phyloP scores from a whole-genome alignment of 345 rosid species.

The Laguncularia racemosa region DNA sequence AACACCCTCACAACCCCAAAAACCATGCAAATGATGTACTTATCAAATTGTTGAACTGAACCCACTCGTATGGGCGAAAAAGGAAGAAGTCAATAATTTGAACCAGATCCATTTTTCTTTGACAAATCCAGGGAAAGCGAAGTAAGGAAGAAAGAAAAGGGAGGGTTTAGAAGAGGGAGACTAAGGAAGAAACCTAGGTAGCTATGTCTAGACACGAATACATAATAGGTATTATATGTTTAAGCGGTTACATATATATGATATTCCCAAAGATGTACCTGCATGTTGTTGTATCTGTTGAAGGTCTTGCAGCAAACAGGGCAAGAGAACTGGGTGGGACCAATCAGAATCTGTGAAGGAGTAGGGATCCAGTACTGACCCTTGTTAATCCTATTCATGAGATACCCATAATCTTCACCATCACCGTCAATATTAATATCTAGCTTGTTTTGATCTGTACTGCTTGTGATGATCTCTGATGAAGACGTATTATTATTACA shows the following conservation, averaged over 20 bases:
- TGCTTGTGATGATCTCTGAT: constrained; percentile 17
- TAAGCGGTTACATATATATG: neutral
- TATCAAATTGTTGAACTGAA: neutral
- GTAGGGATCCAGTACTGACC: constrained; percentile 99
- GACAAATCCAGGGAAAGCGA: too few relatives aligned
- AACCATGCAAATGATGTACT: constrained; percentile 2
- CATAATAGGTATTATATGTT: neutral
- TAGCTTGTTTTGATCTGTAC: neutral
- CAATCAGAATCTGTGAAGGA: constrained; percentile 94
- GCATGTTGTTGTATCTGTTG: constrained; percentile 98
- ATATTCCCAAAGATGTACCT: constrained; percentile 29
- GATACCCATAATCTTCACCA: constrained; percentile 44
- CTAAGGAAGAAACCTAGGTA: too few relatives aligned
- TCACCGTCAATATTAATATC: constrained; percentile 15
- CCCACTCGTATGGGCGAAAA: neutral
- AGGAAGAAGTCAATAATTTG: too few relatives aligned
- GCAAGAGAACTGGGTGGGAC: constrained; percentile 97
- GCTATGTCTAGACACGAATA: too few relatives aligned
- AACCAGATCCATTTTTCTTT: too few relatives aligned
- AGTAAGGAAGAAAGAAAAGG: too few relatives aligned
- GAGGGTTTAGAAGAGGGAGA: too few relatives aligned
- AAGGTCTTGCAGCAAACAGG: constrained; percentile 96
- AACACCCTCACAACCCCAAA: constrained; percentile 1
- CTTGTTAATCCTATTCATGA: constrained; percentile 66
- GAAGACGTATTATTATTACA: constrained; percentile 28